Base-by-base conservation (phyloP, 1,284 basidiomycete species). In the Apiotrichum montevideense region DNA sequence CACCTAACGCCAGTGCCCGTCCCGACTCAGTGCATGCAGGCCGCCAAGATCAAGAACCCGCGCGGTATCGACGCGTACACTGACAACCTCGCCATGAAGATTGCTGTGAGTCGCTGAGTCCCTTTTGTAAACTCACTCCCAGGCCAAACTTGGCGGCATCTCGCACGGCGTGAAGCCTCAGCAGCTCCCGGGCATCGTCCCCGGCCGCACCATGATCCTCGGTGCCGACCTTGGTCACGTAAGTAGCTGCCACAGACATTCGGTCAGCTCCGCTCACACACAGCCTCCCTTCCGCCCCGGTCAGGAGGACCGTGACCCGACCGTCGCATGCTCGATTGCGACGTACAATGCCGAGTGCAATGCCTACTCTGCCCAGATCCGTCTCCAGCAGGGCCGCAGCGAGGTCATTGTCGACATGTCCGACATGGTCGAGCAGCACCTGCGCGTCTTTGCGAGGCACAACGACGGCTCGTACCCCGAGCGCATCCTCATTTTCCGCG, bases 91-190 rank as follows among this genome's bases (percentile, higher is more conserved):
- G 52, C 63, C 6, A 74, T 77, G 73, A 77, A 77, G 63, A 62
- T 76, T 58, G 46, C 46, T 8, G 46, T 46, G 15, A 34, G 46
- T 46, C 37, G 37, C 8, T 39, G 9, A 6, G 46, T 6, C 21
- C 21, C 21, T 14, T 3, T 32, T 14, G 13, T 35, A 10, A 2
- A 53, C 41, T n/a, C 46, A 43, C 9, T 39, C 68, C 35, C 70
- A 79, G 63, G 68, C 71, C 55, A 80, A 81, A 74, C 73, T 80
- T 39, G 75, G 76, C n/a, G 80, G 79, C 42, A 61, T 76, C 48
- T 80, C 79, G 37, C 77, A 77, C 58, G 62, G 65, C 34, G 65
- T 77, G 13, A 61, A 58, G 3, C 39, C 51, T 55, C 34, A 47
- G 34, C 3, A 61, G 14, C 13, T 62, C 35, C 61, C 63, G 9